Evolutionary conservation across 106 monocot species (phyloP), one percentile per base, ranked within the genome.

Genomic region (Amphibolis antarctica): DNA sequence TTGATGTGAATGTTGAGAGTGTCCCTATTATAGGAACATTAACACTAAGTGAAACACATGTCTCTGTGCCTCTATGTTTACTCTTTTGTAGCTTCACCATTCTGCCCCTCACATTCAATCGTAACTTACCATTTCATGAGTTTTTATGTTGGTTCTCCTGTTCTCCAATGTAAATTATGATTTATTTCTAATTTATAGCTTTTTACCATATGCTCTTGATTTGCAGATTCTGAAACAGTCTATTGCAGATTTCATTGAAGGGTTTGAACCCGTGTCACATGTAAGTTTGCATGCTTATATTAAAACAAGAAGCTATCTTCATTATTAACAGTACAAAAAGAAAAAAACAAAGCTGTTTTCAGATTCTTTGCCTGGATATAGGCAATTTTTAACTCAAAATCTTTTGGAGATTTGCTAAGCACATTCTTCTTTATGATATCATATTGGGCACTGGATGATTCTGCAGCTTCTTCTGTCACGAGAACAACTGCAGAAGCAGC

Each of bases 141-240:
- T 24, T 60, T 56, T 5, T 59, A 31, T 60, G 29, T 13, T 60
- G 28, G 60, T 62, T 44, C 17, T 45, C 25, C 10, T 22, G 30
- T 62, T 9, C 25, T 18, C 19, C 12, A 53, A 18, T 1, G 12
- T 14, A 17, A n/a, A 17, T 53, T 53, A 14, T 18, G 12, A n/a
- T n/a, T n/a, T n/a, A n/a, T n/a, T n/a, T n/a, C n/a, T n/a, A n/a
- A n/a, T n/a, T n/a, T n/a, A n/a, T n/a, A n/a, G n/a, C n/a, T n/a
- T n/a, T n/a, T n/a, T n/a, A n/a, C n/a, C n/a, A n/a, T n/a, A n/a
- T n/a, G n/a, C n/a, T n/a, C n/a, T n/a, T n/a, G 53, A 20, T n/a
- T n/a, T n/a, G n/a, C 79, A 94, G 89, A 62, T 86, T 73, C n/a
- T 94, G 50, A 86, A 80, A 67, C 83, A 80, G 58, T 76, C 89